Conservation (phyloP, 768 basidiomycete genomes). For the Serendipita vermifera region DNA sequence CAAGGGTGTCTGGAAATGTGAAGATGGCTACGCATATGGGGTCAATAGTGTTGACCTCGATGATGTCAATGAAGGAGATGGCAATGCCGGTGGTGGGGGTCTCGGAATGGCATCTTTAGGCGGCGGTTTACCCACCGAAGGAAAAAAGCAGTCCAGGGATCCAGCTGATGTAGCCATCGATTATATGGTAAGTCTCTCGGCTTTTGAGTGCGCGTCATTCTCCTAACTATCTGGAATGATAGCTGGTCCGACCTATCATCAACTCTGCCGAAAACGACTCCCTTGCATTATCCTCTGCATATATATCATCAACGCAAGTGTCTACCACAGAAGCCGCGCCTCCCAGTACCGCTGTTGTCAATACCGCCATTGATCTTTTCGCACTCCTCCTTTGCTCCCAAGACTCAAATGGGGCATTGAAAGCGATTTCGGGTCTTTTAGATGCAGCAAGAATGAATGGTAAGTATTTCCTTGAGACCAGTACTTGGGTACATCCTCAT, state of each 20-base stretch:
- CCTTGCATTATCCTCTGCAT: constrained; percentile 41
- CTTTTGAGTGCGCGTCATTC: constrained; percentile 1
- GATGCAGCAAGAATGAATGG: neutral
- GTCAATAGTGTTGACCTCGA: constrained; percentile 55
- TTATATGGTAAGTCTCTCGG: constrained; percentile 42
- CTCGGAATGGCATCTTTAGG: too few relatives aligned
- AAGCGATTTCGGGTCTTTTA: neutral
- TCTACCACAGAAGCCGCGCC: constrained; percentile 57
- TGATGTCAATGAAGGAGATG: constrained; percentile 28
- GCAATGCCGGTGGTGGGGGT: neutral
- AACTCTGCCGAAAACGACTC: constrained; percentile 81
- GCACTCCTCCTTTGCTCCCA: constrained; percentile 66
- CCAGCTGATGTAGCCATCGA: constrained; percentile 70
- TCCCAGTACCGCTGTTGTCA: constrained; percentile 68
- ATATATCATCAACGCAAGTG: constrained; percentile 21
- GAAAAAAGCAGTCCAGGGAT: constrained; percentile 57
- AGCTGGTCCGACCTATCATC: constrained; percentile 68
- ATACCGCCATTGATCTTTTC: constrained; percentile 82
- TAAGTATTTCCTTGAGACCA: neutral
- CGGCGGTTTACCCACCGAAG: constrained; percentile 19
- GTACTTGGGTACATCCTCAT: too few relatives aligned
- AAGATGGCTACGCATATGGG: constrained; percentile 87
- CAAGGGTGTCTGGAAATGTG: constrained; percentile 70
- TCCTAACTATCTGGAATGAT: constrained; percentile 7
- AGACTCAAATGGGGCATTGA: constrained; percentile 30